These are phyloP conservation scores for Solanum chacoense DNA, from an alignment of 305 asterid species.

Conservation along the genomic window DNA sequence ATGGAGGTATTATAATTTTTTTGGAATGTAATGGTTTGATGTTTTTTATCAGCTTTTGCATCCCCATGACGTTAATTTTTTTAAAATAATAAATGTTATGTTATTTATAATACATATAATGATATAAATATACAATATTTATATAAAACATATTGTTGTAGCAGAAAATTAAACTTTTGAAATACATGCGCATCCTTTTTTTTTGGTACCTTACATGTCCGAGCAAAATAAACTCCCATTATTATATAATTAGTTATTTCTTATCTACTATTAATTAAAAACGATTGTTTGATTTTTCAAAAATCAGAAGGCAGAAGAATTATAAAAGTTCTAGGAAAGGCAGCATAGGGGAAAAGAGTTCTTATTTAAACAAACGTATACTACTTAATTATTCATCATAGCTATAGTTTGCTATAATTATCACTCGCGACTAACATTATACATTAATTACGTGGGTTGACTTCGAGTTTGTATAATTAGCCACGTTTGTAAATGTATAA, in stretches of 20 bases:
- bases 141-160: neutral
- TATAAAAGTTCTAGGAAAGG: neutral
- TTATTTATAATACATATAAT: too few relatives aligned
- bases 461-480: too few relatives aligned
- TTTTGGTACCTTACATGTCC: neutral
- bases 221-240: neutral
- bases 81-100: neutral
- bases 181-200: neutral
- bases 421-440: too few relatives aligned
- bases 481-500: too few relatives aligned
- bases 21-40: neutral
- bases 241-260: neutral
- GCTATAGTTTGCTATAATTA: too few relatives aligned
- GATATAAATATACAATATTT: neutral
- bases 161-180: neutral
- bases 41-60: neutral
- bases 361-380: neutral
- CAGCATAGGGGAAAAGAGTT: neutral
- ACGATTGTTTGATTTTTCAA: neutral
- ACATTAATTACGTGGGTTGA: too few relatives aligned
- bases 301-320: neutral
- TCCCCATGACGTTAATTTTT: neutral
- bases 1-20: neutral
- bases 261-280: neutral
- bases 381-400: too few relatives aligned